These are phyloP conservation scores for Chrysosporium keratinophilum DNA, from an alignment of 2,329 filamentous ascomycete genomes.

Conservation along the genomic window DNA sequence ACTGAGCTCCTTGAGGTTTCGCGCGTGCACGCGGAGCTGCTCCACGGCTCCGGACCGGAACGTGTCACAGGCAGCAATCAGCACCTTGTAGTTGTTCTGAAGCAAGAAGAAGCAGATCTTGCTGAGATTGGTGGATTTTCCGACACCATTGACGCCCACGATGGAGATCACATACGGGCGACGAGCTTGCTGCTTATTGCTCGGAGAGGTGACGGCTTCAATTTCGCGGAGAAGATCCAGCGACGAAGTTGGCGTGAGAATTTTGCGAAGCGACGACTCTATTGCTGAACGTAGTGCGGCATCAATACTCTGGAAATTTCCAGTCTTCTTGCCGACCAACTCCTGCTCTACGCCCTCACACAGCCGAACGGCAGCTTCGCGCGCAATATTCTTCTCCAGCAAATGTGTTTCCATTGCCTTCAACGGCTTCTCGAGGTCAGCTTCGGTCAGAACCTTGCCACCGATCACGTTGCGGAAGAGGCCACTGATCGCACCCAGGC, in stretches of 20 bases:
- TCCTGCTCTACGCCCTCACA: conserved; percentile 88
- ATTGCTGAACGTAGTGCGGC: conserved; percentile 74
- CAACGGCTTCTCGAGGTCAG: conserved; percentile 82
- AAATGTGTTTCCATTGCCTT: conserved; percentile 95
- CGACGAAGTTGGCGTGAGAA: conserved; percentile 89
- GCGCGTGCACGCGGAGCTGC: conserved; percentile 88
- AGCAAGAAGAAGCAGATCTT: conserved; percentile 98
- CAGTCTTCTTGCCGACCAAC: conserved; percentile 80
- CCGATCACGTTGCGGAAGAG: conserved; percentile 92
- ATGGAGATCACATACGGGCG: conserved; percentile 97
- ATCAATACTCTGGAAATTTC: conserved; percentile 80
- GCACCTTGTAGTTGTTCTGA: conserved; percentile 91
- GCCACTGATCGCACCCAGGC: conserved; percentile 71
- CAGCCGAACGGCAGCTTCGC: conserved; percentile 81
- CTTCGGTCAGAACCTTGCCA: conserved; percentile 80
- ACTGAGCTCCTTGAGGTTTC: conserved; percentile 81
- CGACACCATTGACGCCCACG: conserved; percentile 94
- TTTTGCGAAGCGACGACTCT: conserved; percentile 85
- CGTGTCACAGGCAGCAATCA: conserved; percentile 90
- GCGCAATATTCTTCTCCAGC: conserved; percentile 88
- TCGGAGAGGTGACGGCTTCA: conserved; percentile 60
- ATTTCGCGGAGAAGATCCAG: conserved; percentile 92
- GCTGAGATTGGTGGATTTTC: conserved; percentile 93
- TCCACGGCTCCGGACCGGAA: conserved; percentile 96
- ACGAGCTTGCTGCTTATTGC: conserved; percentile 51